Evolutionary conservation across 495 filamentous ascomycete species (phyloP), one percentile per base, ranked within the genome.

Genomic region (Bacidia gigantensis): DNA sequence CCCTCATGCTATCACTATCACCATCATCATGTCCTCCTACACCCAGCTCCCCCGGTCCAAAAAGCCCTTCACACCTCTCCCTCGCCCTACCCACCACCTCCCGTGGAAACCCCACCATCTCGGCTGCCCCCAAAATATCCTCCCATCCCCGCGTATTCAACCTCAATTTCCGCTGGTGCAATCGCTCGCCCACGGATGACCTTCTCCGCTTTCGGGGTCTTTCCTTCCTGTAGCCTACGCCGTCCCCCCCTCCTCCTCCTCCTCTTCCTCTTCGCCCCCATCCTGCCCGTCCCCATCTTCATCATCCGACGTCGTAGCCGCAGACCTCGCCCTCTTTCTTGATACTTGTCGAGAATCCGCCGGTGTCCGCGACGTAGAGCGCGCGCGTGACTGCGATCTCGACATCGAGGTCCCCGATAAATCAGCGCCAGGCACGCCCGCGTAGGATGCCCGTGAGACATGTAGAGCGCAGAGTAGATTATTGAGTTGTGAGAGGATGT

Each of bases 121-220:
- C 74, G 20, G 88, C 88, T 0, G 86, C 67, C 9, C 84, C 83
- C 26, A 93, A 63, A 1, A 92, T 74, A 50, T 89, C 83, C 41
- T 81, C 81, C 88, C 88, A 95, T 63, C 90, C 84, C 1, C 85
- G 77, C 3, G 80, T 65, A 2, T 66, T 72, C 51, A 75, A 55
- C 38, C 58, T 51, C 11, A 45, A 21, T 25, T 62, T 51, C 41
- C 25, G 64, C 5, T 43, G 53, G 26, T 54, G 51, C 12, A 50
- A 41, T 0, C n/a, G 50, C 24, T 22, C 20, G 22, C 40, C 46
- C 42, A 49, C 21, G 24, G 22, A 22, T 17, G 25, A 43, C 22
- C n/a, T 14, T n/a, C 42, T 46, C 11, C 25, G 25, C 7, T 18
- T 7, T 14, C 29, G 29, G 5, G 5, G 5, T 5, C 14, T 35